Conservation (phyloP, 192 early-diverging fungal genomes). For the Linderina pennispora region DNA sequence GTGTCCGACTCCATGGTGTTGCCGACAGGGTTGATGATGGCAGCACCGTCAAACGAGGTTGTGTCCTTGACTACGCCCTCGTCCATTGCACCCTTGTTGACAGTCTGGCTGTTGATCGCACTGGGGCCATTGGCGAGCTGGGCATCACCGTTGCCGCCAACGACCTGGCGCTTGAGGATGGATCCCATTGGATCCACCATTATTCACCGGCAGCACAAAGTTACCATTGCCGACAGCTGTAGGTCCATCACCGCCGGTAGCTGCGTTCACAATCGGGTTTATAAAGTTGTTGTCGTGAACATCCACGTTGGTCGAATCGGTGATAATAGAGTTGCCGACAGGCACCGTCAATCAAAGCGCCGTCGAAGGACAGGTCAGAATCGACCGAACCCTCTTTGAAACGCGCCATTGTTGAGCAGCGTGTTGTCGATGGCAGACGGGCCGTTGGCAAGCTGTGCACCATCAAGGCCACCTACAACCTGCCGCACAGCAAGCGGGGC, state of each 20-base stretch:
- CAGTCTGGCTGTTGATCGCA: constrained; percentile 23
- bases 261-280: too few species aligned
- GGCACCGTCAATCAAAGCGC: too few species aligned
- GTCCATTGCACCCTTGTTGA: constrained; percentile 30
- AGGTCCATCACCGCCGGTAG: too few species aligned
- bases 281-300: too few species aligned
- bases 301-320: too few species aligned
- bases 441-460: constrained; percentile 23
- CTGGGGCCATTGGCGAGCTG: constrained; percentile 34
- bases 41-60: constrained; percentile 26
- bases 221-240: too few species aligned
- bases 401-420: constrained; percentile 34
- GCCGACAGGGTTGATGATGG: constrained; percentile 17
- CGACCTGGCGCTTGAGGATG: too few species aligned
- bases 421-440: constrained; percentile 32
- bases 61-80: constrained; percentile 29
- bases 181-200: too few species aligned
- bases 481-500: background rate
- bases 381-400: too few species aligned
- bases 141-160: constrained; percentile 18
- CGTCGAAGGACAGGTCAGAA: too few species aligned
- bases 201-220: too few species aligned
- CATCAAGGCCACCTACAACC: constrained; percentile 1
- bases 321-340: too few species aligned
- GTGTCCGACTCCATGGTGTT: constrained; percentile 25